phyloP scores from a whole-genome alignment of 805 yeast genomes.

The Candida ascalaphidarum region DNA sequence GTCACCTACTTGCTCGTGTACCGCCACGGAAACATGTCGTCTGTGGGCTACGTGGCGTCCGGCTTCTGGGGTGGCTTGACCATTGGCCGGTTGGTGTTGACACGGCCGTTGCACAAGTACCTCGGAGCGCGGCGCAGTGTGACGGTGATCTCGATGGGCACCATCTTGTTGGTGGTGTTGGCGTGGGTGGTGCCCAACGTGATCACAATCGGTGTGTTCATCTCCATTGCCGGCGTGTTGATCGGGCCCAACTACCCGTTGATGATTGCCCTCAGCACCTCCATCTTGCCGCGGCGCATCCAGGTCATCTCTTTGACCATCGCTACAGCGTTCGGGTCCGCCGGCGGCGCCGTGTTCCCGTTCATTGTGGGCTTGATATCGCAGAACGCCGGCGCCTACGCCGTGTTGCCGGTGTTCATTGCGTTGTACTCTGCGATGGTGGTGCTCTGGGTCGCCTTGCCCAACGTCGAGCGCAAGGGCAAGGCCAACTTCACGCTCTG shows the following conservation, averaged over 20 bases:
- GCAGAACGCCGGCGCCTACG: slow-evolving; percentile 13
- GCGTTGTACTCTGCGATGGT: slow-evolving; percentile 9
- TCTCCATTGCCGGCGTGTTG: slow-evolving; percentile 9
- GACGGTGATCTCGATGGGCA: slow-evolving; percentile 4
- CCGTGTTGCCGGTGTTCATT: slow-evolving; percentile 14
- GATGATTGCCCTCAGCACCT: slow-evolving; percentile 11
- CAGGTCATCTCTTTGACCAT: slow-evolving; percentile 15
- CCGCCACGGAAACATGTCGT: slow-evolving; percentile 7
- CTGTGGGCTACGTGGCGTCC: slow-evolving; percentile 13
- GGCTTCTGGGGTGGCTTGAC: slow-evolving; percentile 19
- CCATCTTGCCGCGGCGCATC: slow-evolving; percentile 14
- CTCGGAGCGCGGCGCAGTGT: slow-evolving; percentile 10
- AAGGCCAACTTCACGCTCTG: too few relatives aligned
- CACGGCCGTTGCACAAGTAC: slow-evolving; percentile 8
- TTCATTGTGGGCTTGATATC: slow-evolving; percentile 14
- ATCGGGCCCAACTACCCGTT: slow-evolving; percentile 16
- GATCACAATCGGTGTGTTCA: slow-evolving; percentile 9
- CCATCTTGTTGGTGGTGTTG: slow-evolving; percentile 7
- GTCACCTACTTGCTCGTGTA: slow-evolving; percentile 14
- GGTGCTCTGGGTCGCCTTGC: slow-evolving; percentile 9
- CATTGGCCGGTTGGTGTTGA: slow-evolving; percentile 10
- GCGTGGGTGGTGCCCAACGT: slow-evolving; percentile 9
- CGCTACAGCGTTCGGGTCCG: slow-evolving; percentile 15
- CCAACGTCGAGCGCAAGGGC: slow-evolving; percentile 4
- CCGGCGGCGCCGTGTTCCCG: slow-evolving; percentile 16